Base-by-base conservation (phyloP, 495 filamentous ascomycete genomes). In the Penicillium salamii region DNA sequence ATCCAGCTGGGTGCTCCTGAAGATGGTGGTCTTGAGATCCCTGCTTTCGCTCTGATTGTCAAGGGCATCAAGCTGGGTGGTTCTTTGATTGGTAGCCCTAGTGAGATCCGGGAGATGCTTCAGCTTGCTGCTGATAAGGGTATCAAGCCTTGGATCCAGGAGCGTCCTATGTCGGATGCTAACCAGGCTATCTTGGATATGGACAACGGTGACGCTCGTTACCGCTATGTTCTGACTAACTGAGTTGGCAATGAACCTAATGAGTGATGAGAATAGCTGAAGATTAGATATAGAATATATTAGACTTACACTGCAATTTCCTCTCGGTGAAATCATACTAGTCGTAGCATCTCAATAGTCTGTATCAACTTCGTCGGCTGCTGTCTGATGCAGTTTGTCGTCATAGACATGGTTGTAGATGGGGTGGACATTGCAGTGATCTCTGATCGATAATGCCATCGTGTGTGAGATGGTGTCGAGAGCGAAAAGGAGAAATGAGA, bases 91-190 rank as follows among this genome's bases (percentile, higher is more conserved):
- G 90, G 90, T 5, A 72, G 78, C 15, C 89, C 89, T 0, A 57
- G 54, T 18, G 85, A 92, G 62, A 91, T 93, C 55, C 70, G 79
- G 37, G 86, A 91, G 62, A 95, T 96, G 91, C 60, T 96, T 54
- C 62, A 85, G 23, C 76, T 96, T 38, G 89, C 83, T 14, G 88
- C 69, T 0, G 77, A 85, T 35, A 85, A 90, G 70, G 75, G 76
- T 0, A 65, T 95, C 42, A 80, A 85, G 65, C 76, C 87, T 0
- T 91, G 87, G 87, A 70, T 93, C 12, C 65, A 89, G 63, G 73
- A 79, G 65, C 70, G 83, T 26, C 79, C 83, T 8, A 77, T 96
- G 81, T 84, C 79, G 65, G 82, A 91, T 5, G 87, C 84, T 18
- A 91, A 91, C 70, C 61, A 82, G 65, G 80, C 79, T 0, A 73